phyloP scores from a whole-genome alignment of 495 filamentous ascomycete genomes.

The Trichoderma erinaceum region DNA sequence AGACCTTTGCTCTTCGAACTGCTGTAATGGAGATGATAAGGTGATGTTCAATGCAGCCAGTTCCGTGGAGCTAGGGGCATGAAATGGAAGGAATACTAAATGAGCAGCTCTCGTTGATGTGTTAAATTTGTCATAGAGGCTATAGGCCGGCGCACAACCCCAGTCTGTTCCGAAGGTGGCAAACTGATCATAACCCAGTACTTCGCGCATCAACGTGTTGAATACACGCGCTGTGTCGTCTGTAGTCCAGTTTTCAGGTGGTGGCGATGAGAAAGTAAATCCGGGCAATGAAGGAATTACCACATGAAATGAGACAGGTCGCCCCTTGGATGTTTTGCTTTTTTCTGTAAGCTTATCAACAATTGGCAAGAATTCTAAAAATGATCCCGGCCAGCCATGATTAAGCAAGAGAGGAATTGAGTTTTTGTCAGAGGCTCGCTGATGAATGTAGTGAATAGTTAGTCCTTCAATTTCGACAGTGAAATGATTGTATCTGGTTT shows the following conservation, averaged over 20 bases:
- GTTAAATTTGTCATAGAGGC: conserved; percentile 25
- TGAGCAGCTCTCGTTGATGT: conserved; percentile 17
- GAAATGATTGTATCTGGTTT: not conserved
- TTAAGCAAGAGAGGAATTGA: not conserved
- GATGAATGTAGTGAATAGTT: not conserved
- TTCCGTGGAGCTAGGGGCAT: conserved; percentile 17
- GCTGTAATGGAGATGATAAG: conserved; percentile 14
- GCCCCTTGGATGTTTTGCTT: not conserved
- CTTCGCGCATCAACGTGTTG: conserved; percentile 12
- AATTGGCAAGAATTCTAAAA: not conserved
- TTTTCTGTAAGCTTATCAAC: not conserved
- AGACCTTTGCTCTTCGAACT: not conserved
- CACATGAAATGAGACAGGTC: conserved; percentile 9
- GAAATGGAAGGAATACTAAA: conserved; percentile 20
- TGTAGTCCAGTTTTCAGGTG: conserved; percentile 19
- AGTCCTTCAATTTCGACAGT: conserved; percentile 11
- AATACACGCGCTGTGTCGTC: conserved; percentile 18
- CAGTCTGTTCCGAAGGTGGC: conserved; percentile 31
- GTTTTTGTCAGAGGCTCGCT: not conserved
- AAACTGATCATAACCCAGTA: conserved; percentile 26
- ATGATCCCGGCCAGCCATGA: conserved; percentile 14
- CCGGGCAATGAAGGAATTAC: conserved; percentile 16
- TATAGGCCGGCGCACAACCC: conserved; percentile 25
- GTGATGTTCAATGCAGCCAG: conserved; percentile 19
- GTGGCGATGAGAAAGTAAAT: conserved; percentile 14